These are phyloP conservation scores for Phytopythium montanum DNA, from an alignment of 352 stramenopile genomes.

Conservation along the genomic window DNA sequence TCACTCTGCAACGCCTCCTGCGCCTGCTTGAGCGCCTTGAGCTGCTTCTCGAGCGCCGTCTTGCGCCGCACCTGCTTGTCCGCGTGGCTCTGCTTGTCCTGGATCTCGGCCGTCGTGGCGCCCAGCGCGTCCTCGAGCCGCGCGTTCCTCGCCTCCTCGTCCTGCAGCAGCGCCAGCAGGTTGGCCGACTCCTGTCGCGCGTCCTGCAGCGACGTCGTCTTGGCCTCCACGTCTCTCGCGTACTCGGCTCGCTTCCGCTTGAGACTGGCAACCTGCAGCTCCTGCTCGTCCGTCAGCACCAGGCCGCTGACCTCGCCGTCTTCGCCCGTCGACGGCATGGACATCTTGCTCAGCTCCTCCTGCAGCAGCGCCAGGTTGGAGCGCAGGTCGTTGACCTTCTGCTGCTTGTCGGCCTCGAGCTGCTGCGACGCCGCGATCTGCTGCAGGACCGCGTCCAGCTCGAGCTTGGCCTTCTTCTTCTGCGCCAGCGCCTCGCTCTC, in stretches of 20 bases:
- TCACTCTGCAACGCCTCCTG: conserved; percentile 50
- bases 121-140: conserved; percentile 52
- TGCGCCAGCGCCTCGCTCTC: conserved; percentile 64
- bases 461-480: conserved; percentile 67
- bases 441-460: conserved; percentile 66
- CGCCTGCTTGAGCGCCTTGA: conserved; percentile 65
- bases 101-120: conserved; percentile 35
- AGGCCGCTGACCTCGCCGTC: conserved; percentile 12
- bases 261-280: conserved; percentile 62
- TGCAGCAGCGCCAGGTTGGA: conserved; percentile 59
- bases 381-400: conserved; percentile 65
- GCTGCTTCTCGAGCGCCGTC: conserved; percentile 56
- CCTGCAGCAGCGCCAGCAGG: conserved; percentile 50
- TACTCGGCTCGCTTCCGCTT: conserved; percentile 70
- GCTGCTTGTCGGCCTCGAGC: conserved; percentile 66
- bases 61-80: conserved; percentile 69
- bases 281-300: conserved; percentile 66
- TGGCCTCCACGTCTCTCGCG: conserved; percentile 65
- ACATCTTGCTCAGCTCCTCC: conserved; percentile 58
- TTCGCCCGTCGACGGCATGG: conserved; percentile 24
- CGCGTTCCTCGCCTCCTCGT: conserved; percentile 61
- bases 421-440: conserved; percentile 59
- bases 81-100: conserved; percentile 56
- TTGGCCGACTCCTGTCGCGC: conserved; percentile 62
- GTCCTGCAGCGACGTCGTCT: conserved; percentile 63